phyloP scores from a whole-genome alignment of 2,329 filamentous ascomycete species.

The Chrysoporthe cubensis region DNA sequence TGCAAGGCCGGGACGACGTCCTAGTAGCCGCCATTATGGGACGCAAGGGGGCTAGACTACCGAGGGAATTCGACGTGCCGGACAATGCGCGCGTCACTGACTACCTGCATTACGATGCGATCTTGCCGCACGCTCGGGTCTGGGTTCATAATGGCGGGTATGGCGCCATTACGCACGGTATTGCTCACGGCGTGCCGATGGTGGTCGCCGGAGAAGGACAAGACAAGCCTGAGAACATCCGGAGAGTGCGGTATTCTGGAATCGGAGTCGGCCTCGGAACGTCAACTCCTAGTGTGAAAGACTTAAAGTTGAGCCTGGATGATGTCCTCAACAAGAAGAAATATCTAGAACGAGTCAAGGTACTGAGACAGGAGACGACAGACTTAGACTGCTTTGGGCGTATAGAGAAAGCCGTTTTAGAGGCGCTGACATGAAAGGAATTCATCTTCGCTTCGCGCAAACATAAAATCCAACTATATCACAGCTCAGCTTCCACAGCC shows the following conservation, averaged over 20 bases:
- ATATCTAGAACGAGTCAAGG: constrained; percentile 32
- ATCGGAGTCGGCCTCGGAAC: constrained; percentile 40
- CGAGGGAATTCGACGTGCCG: constrained; percentile 31
- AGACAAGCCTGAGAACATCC: constrained; percentile 46
- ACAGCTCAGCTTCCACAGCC: constrained; percentile 18
- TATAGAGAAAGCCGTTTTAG: constrained; percentile 33
- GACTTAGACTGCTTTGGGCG: constrained; percentile 37
- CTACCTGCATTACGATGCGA: constrained; percentile 44
- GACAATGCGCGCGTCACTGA: constrained; percentile 41
- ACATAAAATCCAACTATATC: not conserved
- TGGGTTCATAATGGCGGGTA: constrained; percentile 49
- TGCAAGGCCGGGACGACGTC: constrained; percentile 35
- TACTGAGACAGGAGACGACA: constrained; percentile 37
- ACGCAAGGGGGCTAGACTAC: constrained; percentile 37
- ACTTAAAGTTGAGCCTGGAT: constrained; percentile 37
- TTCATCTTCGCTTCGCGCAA: too few species aligned
- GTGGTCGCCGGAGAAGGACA: constrained; percentile 46
- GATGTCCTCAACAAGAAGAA: constrained; percentile 34
- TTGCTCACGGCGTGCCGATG: constrained; percentile 46
- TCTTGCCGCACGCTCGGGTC: constrained; percentile 41
- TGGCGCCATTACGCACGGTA: constrained; percentile 45
- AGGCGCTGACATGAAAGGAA: not conserved
- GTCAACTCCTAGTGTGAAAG: constrained; percentile 34
- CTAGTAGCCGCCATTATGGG: constrained; percentile 44
- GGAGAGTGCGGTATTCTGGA: constrained; percentile 40